Conservation (phyloP, 2,329 filamentous ascomycete genomes). For the Penicillium sp. region DNA sequence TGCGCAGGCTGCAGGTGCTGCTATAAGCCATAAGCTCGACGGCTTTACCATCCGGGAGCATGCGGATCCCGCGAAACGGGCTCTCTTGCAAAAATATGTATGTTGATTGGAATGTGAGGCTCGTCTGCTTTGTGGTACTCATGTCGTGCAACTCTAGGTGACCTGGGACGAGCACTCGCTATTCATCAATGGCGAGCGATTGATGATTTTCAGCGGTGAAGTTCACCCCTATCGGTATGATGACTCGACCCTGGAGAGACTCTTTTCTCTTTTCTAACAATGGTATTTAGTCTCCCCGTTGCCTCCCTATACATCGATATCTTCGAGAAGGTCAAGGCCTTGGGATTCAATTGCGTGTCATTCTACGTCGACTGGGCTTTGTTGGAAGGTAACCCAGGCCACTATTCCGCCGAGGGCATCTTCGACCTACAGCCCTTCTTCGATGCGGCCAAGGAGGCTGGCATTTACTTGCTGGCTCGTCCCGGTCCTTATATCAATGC, state of each 20-base stretch:
- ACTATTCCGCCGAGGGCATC: constrained; percentile 70
- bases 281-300: constrained; percentile 55
- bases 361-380: constrained; percentile 81
- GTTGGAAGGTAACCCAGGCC: constrained; percentile 70
- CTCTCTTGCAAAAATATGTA: constrained; percentile 59
- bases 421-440: constrained; percentile 76
- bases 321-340: constrained; percentile 79
- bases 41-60: constrained; percentile 49
- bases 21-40: constrained; percentile 54
- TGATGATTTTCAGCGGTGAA: constrained; percentile 73
- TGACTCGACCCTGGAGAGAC: background rate
- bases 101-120: constrained; percentile 22
- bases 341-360: constrained; percentile 77
- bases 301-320: constrained; percentile 68
- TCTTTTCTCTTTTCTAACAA: constrained; percentile 4
- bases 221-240: constrained; percentile 66
- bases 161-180: constrained; percentile 75
- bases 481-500: constrained; percentile 79
- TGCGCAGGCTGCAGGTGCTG: constrained; percentile 49
- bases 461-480: constrained; percentile 73
- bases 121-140: constrained; percentile 4
- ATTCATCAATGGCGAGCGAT: constrained; percentile 68
- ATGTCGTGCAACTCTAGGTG: constrained; percentile 42
- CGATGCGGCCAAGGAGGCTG: constrained; percentile 69
- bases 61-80: constrained; percentile 46